These are phyloP conservation scores for Starmerella riodocensis DNA, from an alignment of 805 yeast genomes.

Conservation along the genomic window DNA sequence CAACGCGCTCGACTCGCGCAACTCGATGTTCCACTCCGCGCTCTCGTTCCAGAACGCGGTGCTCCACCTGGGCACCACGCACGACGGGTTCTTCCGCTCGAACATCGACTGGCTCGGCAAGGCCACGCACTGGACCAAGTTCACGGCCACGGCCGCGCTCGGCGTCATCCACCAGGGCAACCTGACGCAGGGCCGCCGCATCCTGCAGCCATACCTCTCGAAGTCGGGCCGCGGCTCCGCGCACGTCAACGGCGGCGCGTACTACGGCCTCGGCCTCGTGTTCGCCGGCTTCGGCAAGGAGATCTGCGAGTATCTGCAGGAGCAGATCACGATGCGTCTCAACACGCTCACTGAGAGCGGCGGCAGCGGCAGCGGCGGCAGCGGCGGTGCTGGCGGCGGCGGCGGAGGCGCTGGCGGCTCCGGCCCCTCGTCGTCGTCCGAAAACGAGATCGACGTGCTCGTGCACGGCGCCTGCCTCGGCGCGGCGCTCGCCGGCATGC, in stretches of 20 bases:
- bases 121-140: constrained; percentile 97
- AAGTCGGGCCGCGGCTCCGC: constrained; percentile 55
- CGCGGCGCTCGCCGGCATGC: constrained; percentile 94
- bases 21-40: constrained; percentile 89
- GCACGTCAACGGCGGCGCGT: constrained; percentile 89
- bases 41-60: constrained; percentile 90
- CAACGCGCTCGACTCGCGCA: constrained; percentile 72
- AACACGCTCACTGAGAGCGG: constrained; percentile 28
- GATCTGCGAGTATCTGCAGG: constrained; percentile 56
- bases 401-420: too few species aligned
- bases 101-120: constrained; percentile 93
- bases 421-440: too few species aligned
- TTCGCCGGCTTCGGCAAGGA: constrained; percentile 95
- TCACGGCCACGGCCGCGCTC: constrained; percentile 92
- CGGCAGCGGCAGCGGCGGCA: constrained; percentile 3
- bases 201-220: constrained; percentile 83
- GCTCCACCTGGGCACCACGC: constrained; percentile 92
- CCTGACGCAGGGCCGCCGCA: constrained; percentile 73
- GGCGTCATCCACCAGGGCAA: constrained; percentile 97
- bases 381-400: too few species aligned
- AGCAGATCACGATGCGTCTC: constrained; percentile 37
- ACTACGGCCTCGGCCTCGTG: constrained; percentile 82
- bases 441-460: constrained; percentile 62
- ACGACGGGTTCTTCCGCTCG: constrained; percentile 77
- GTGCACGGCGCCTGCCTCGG: constrained; percentile 95